Base-by-base conservation (phyloP, 371 early-diverging fungal genomes). In the Actinomucor elegans region DNA sequence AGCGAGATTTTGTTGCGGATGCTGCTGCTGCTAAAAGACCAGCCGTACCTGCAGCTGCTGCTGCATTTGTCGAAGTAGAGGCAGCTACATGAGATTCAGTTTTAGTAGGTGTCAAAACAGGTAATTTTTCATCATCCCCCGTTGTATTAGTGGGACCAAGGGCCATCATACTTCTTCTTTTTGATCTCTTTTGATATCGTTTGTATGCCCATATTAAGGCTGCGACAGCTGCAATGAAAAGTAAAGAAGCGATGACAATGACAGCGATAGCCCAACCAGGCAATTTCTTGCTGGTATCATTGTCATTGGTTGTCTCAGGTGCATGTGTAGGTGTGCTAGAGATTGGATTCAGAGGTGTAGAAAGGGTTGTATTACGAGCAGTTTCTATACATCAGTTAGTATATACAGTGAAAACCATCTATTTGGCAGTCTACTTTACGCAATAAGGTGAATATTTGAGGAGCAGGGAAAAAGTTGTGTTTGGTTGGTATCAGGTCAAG, bases 191-290 rank as follows among this genome's bases (percentile, higher is more conserved):
- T 51, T 44, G 57, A 47, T 63, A 48, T 27, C 62, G 47, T 27
- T 59, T 59, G 24, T 67, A 17, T 0, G 60, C 51, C 66, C 66
- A 71, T 23, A 69, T 28, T 14, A 67, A 23, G 23, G 64, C 68
- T 31, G 41, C 41, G 10, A 58, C n/a, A 15, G 64, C 66, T 18
- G 57, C 53, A 32, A 73, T 36, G 23, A 70, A 55, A 2, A 67
- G 29, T 23, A 69, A 38, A 31, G 61, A 53, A 2, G 64, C 69
- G 27, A 68, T 61, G 18, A 59, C 61, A 47, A 77, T 77, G 24
- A 77, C 69, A 34, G 63, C 73, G 48, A 77, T 73, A 29, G 71
- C 66, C 77, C 77, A 77, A 14, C 60, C 47, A 59, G 57, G 33
- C 17, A 60, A 15, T 26, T 38, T 21, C 33, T 53, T 48, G 17